phyloP scores from a whole-genome alignment of 352 stramenopile species.

The Phytophthora ohioensis region DNA sequence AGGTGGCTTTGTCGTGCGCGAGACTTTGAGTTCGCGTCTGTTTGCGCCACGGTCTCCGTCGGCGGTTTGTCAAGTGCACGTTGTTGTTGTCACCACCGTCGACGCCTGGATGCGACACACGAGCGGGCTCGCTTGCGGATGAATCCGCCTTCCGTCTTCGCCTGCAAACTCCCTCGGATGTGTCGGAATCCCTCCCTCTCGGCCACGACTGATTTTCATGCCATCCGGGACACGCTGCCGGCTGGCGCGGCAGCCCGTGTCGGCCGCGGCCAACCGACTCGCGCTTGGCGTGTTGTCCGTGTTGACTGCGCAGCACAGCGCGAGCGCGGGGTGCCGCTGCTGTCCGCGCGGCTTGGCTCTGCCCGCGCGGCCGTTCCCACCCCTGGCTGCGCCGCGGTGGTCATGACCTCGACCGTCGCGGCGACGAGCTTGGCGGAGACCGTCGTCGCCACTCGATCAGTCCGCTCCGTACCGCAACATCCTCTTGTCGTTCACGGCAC shows the following conservation, averaged over 20 bases:
- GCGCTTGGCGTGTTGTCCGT: slow-evolving; percentile 28
- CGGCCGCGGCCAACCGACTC: slow-evolving; percentile 14
- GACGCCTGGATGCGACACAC: slow-evolving; percentile 22
- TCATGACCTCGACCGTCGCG: not conserved
- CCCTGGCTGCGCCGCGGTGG: not conserved
- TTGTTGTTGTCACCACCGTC: slow-evolving; percentile 1
- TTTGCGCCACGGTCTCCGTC: slow-evolving; percentile 1
- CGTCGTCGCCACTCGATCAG: slow-evolving; percentile 40
- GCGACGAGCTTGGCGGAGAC: slow-evolving; percentile 23
- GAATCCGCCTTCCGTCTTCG: slow-evolving; percentile 18
- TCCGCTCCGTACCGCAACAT: slow-evolving; percentile 27
- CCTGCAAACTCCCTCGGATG: slow-evolving; percentile 47
- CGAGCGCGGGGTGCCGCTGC: not conserved
- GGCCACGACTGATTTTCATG: slow-evolving; percentile 32
- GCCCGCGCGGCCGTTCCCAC: slow-evolving; percentile 26
- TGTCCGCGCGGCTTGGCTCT: slow-evolving; percentile 39
- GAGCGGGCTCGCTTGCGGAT: slow-evolving; percentile 20
- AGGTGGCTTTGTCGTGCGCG: not conserved
- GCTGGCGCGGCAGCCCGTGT: slow-evolving; percentile 24
- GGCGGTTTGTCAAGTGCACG: not conserved
- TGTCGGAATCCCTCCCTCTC: slow-evolving; percentile 29
- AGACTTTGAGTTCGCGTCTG: not conserved
- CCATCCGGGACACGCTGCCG: slow-evolving; percentile 38
- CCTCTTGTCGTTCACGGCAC: slow-evolving; percentile 7
- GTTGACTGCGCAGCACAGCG: slow-evolving; percentile 31